Percentiles rank a stretch among this genome's conserved stretches.
phyloP scores from a whole-genome alignment of 2,329 filamentous ascomycete genomes.

The Cladosporium sp. region DNA sequence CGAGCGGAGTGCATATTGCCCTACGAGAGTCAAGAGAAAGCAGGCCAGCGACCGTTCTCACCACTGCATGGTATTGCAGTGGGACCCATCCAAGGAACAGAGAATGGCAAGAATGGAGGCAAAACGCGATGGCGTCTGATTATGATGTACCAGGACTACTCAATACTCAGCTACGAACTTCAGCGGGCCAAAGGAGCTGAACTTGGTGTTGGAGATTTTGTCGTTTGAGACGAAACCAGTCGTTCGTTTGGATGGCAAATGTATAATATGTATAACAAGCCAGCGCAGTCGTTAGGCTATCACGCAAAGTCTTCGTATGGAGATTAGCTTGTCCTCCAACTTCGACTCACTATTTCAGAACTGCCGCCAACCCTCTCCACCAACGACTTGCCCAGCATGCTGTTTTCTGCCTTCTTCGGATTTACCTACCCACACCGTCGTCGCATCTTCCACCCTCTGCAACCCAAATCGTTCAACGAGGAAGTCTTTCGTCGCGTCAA shows the following conservation, averaged over 20 bases:
- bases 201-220: background rate
- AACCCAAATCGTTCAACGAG: conserved; percentile 50
- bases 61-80: conserved; percentile 68
- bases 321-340: background rate
- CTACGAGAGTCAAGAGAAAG: conserved; percentile 53
- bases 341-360: conserved; percentile 39
- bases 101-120: conserved; percentile 30
- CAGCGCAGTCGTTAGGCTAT: background rate
- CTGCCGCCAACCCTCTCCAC: conserved; percentile 46
- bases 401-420: conserved; percentile 43
- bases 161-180: conserved; percentile 71
- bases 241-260: background rate
- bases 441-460: conserved; percentile 46
- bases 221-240: conserved; percentile 1
- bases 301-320: background rate
- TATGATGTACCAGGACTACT: conserved; percentile 70
- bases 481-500: conserved; percentile 45
- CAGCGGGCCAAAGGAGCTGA: background rate
- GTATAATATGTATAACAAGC: background rate
- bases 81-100: conserved; percentile 59
- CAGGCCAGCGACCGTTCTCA: conserved; percentile 46
- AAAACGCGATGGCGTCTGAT: conserved; percentile 65
- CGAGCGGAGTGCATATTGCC: conserved; percentile 60
- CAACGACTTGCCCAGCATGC: conserved; percentile 46
- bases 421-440: conserved; percentile 44